Percentiles rank a stretch among this genome's conserved stretches.
These are phyloP conservation scores for Erodium texanum DNA, from an alignment of 441 rosid genomes.

Conservation along the genomic window DNA sequence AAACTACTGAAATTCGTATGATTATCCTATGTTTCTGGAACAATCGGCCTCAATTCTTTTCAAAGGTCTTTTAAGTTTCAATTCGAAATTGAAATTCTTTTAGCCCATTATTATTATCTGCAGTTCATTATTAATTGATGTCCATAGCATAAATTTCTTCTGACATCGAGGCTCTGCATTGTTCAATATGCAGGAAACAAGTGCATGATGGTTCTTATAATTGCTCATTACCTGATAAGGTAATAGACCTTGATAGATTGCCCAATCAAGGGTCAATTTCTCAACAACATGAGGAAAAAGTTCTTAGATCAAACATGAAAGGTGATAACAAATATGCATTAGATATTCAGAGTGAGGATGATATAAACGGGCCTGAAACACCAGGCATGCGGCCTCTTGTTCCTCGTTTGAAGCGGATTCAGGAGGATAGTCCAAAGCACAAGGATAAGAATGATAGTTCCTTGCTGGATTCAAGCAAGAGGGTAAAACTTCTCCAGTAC, in stretches of 20 bases:
- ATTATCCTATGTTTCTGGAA: neutral
- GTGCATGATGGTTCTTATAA: constrained; percentile 11
- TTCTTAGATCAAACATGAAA: constrained; percentile 18
- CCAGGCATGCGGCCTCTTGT: constrained; percentile 52
- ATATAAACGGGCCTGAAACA: constrained; percentile 62
- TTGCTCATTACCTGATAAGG: constrained; percentile 18
- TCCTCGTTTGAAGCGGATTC: constrained; percentile 62
- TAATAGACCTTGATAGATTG: constrained; percentile 15
- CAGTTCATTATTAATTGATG: neutral
- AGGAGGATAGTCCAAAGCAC: constrained; percentile 33
- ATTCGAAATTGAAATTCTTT: neutral
- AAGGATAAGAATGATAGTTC: constrained; percentile 28
- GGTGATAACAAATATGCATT: constrained; percentile 18
- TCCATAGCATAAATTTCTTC: neutral
- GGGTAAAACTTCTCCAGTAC: constrained; percentile 43
- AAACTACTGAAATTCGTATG: neutral
- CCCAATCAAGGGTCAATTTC: constrained; percentile 16
- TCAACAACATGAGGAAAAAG: constrained; percentile 23
- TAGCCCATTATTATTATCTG: constrained; percentile 1
- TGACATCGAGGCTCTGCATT: neutral
- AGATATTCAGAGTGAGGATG: constrained; percentile 25
- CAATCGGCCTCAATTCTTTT: neutral
- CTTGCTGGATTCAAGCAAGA: constrained; percentile 39
- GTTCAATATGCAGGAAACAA: constrained; percentile 29
- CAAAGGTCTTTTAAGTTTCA: neutral